phyloP scores from a whole-genome alignment of 2,329 filamentous ascomycete species.

The Orbilia blumenaviensis region DNA sequence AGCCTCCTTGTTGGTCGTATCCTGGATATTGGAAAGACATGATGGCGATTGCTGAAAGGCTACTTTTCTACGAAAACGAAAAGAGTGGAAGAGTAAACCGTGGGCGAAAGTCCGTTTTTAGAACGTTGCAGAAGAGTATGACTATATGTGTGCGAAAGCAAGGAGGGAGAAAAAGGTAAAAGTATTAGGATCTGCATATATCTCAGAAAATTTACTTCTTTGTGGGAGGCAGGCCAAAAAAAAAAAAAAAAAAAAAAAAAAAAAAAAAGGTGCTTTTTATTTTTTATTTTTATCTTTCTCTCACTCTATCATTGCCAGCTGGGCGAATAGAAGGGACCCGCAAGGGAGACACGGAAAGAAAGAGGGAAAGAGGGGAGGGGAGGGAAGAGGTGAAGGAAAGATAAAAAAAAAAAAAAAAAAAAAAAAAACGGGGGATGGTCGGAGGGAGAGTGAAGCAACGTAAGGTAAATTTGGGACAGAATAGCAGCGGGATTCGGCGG shows the following conservation, averaged over 20 bases:
- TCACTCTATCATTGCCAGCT: background rate
- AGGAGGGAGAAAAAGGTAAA: background rate
- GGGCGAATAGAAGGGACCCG: background rate
- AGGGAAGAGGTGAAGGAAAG: background rate
- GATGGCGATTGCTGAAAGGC: conserved; percentile 25
- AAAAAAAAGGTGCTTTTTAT: no score
- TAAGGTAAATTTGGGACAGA: background rate
- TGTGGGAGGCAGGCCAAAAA: conserved; percentile 1
- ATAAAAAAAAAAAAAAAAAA: background rate
- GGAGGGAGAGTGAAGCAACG: background rate
- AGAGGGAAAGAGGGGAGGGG: background rate
- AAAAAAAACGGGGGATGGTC: background rate
- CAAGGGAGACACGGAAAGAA: background rate
- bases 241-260: no score
- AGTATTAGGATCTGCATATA: background rate
- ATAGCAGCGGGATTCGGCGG: conserved; percentile 5
- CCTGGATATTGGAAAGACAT: conserved; percentile 57
- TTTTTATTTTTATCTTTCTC: background rate
- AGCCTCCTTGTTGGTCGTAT: conserved; percentile 56
- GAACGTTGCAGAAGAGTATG: conserved; percentile 20
- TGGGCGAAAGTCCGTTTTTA: conserved; percentile 42
- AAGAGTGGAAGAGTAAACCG: conserved; percentile 40
- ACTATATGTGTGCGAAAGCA: conserved; percentile 7
- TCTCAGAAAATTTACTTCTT: background rate
- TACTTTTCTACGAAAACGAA: conserved; percentile 50